These are phyloP conservation scores for Aegilops tauschii DNA, from an alignment of 176 grass and related monocot species.

Conservation along the genomic window DNA sequence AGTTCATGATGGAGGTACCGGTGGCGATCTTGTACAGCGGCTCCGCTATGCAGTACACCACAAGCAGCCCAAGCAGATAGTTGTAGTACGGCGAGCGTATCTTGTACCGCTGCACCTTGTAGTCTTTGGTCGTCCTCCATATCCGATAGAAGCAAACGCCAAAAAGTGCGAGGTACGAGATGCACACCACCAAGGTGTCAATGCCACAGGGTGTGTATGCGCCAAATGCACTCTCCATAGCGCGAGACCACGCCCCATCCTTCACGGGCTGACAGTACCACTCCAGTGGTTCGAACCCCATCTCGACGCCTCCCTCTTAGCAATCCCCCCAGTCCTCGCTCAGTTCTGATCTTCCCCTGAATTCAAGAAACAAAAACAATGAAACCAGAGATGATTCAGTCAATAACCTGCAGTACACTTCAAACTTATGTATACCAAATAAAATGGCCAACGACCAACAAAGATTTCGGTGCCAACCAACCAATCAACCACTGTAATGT, in stretches of 20 bases:
- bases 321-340: constrained; percentile 15
- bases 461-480: not conserved
- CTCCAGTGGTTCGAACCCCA: constrained; percentile 71
- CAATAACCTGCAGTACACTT: not conserved
- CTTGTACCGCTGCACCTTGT: constrained; percentile 69
- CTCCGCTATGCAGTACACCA: constrained; percentile 54
- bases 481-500: not conserved
- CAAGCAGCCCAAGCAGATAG: constrained; percentile 68
- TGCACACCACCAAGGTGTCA: constrained; percentile 66
- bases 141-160: constrained; percentile 87
- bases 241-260: constrained; percentile 64
- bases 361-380: not conserved
- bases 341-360: constrained; percentile 27
- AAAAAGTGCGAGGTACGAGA: constrained; percentile 81
- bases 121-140: constrained; percentile 75
- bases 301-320: constrained; percentile 24
- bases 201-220: constrained; percentile 84
- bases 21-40: constrained; percentile 60
- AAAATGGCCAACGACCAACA: not conserved
- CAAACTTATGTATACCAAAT: not conserved
- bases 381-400: not conserved
- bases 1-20: constrained; percentile 69
- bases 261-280: constrained; percentile 92
- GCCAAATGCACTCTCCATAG: constrained; percentile 69
- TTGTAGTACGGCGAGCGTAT: constrained; percentile 62